phyloP scores from a whole-genome alignment of 2,329 filamentous ascomycete species.

The Fusarium pseudonygamai region DNA sequence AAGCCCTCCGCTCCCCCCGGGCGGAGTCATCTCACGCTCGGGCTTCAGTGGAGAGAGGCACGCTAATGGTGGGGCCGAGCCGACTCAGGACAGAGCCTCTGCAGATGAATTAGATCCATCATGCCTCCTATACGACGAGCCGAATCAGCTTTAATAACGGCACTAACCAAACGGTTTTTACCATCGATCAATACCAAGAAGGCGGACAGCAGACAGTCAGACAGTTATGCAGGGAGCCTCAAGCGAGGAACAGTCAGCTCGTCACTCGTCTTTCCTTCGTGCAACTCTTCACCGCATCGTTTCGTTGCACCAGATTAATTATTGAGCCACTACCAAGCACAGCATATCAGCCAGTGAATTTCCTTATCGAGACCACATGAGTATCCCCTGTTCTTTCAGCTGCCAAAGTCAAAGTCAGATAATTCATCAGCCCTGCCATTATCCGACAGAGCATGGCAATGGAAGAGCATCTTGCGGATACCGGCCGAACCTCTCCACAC shows the following conservation, averaged over 20 bases:
- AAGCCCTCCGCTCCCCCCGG: slow-evolving; percentile 12
- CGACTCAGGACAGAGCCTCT: slow-evolving; percentile 37
- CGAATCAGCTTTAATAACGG: slow-evolving; percentile 12
- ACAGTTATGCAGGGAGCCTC: slow-evolving; percentile 20
- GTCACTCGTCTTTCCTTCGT: slow-evolving; percentile 4
- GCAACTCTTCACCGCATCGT: slow-evolving; percentile 33
- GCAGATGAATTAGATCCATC: slow-evolving; percentile 7
- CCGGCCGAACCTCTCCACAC: not conserved
- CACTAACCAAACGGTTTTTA: slow-evolving; percentile 2
- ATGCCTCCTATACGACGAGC: slow-evolving; percentile 11
- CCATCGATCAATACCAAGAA: not conserved
- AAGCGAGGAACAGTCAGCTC: slow-evolving; percentile 24
- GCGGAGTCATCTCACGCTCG: slow-evolving; percentile 14
- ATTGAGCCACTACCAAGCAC: slow-evolving; percentile 2
- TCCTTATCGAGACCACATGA: slow-evolving; percentile 19
- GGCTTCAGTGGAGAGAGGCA: slow-evolving; percentile 17
- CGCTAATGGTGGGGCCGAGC: slow-evolving; percentile 15
- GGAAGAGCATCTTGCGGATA: not conserved
- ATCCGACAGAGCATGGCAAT: not conserved
- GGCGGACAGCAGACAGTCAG: not conserved
- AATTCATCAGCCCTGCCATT: slow-evolving; percentile 2
- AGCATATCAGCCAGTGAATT: slow-evolving; percentile 8
- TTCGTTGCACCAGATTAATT: slow-evolving; percentile 25
- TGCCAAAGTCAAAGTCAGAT: not conserved
- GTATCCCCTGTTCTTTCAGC: slow-evolving; percentile 11